Evolutionary conservation across 169 alveolate genomes (phyloP), one percentile per base, ranked within the genome.

Genomic region (Besnoitia besnoiti): DNA sequence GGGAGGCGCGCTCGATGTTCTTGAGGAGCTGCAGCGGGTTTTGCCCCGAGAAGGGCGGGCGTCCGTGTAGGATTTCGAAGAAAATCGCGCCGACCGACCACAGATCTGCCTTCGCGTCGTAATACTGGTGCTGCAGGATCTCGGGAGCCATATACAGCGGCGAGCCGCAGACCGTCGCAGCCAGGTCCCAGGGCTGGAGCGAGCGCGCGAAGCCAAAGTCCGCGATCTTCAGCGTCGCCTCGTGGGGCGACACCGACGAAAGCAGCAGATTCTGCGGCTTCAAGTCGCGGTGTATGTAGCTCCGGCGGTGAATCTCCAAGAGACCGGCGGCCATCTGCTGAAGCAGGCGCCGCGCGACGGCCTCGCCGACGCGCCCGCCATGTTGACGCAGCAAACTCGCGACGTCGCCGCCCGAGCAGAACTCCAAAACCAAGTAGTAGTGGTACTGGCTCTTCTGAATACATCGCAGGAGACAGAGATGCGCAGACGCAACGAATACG

Each of bases 111-210:
- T 73, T 61, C 24, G 62, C 80, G 44, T 87, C 91, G 85, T 87
- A 87, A 33, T 24, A n/a, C 85, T 73, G 39, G 42, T 87, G 47
- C 40, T 42, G 91, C 33, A 87, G 85, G 5, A 87, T 50, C 85
- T 87, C 91, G 21, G 91, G 91, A 50, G 91, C 91, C 91, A 87
- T 87, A 44, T 87, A 87, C 30, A 87, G 91, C 21, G 91, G 91
- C 8, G 91, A 87, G 27, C 91, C 91, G 62, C 91, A 87, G 7
- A 87, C 44, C 16, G 91, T 87, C 33, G 80, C 80, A 0, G 91
- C 91, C 42, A 87, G 51, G 62, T 87, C 91, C 59, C 42, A n/a
- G 0, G 91, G 91, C 44, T 49, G 39, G 44, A 87, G 85, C 10
- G 85, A 0, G 21, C 91, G 33, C n/a, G 91, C 80, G 61, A 87